These are phyloP conservation scores for Rhynchospora pubera DNA, from an alignment of 176 grass and related monocot species.

Conservation along the genomic window DNA sequence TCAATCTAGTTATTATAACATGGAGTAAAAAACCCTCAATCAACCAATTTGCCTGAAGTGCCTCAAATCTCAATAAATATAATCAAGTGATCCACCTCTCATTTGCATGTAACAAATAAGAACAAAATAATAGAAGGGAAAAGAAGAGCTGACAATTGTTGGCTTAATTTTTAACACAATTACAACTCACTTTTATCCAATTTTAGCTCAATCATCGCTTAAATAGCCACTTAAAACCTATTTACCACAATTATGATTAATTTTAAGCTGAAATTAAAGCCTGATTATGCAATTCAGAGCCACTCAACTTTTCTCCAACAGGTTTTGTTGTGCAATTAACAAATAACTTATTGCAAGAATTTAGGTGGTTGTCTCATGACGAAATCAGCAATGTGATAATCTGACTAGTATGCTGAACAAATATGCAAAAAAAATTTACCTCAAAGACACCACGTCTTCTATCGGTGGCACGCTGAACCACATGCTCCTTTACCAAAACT, in stretches of 20 bases:
- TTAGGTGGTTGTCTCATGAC: background rate
- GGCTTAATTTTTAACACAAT: background rate
- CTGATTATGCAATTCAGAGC: background rate
- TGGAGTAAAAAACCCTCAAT: background rate
- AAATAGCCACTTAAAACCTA: background rate
- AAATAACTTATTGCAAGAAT: background rate
- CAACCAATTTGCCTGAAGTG: background rate
- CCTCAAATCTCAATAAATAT: background rate
- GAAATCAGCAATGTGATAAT: background rate
- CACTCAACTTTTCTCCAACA: background rate
- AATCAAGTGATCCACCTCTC: slow-evolving; percentile 3
- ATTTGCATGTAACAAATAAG: background rate
- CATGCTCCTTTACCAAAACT: slow-evolving; percentile 63
- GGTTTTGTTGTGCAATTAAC: background rate
- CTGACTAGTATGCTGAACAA: background rate
- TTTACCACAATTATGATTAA: background rate
- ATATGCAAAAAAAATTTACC: slow-evolving; percentile 34
- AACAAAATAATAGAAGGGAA: background rate
- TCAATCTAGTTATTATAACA: background rate
- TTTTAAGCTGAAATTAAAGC: background rate
- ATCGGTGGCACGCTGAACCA: slow-evolving; percentile 65
- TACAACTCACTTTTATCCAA: no score
- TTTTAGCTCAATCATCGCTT: background rate
- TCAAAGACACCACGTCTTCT: slow-evolving; percentile 91
- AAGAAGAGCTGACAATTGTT: background rate